A percentile compares a stretch with the other conserved stretches of the same genome.
Evolutionary conservation across 1,284 basidiomycete genomes (phyloP).

Genomic region (Cutaneotrichosporon dermatis): DNA sequence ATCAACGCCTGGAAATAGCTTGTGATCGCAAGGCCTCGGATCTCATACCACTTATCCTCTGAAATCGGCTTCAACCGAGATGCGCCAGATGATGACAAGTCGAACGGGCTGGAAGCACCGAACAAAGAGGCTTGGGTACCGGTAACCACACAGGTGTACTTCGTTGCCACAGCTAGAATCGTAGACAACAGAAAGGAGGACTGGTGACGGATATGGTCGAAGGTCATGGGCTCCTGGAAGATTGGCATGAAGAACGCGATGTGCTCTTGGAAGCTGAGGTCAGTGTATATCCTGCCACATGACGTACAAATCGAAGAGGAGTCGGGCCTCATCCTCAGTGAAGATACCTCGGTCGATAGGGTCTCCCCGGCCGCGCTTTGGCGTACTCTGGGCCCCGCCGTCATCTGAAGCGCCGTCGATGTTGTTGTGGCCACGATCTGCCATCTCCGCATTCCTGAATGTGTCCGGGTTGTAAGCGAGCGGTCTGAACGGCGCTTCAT

Average conservation of each 20-base stretch:
- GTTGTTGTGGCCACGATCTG: too few species aligned
- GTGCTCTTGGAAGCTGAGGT: slow-evolving; percentile 17
- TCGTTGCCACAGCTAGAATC: slow-evolving; percentile 22
- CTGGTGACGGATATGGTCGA: slow-evolving; percentile 18
- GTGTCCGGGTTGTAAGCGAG: slow-evolving; percentile 25
- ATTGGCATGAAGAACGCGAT: slow-evolving; percentile 24
- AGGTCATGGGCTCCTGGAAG: slow-evolving; percentile 21
- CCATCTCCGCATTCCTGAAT: slow-evolving; percentile 18
- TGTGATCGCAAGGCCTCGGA: slow-evolving; percentile 19
- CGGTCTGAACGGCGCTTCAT: slow-evolving; percentile 22
- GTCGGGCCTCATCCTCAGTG: slow-evolving; percentile 11
- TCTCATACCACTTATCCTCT: slow-evolving; percentile 18
- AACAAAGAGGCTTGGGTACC: too few species aligned
- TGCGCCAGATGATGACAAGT: too few species aligned
- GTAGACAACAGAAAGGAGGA: slow-evolving; percentile 23
- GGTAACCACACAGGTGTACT: slow-evolving; percentile 15
- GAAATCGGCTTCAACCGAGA: too few species aligned
- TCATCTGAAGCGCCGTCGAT: slow-evolving; percentile 6
- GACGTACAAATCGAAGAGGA: slow-evolving; percentile 19
- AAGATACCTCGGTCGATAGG: slow-evolving; percentile 23
- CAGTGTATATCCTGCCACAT: background rate
- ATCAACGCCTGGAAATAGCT: slow-evolving; percentile 26
- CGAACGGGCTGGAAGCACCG: too few species aligned
- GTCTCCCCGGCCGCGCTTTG: slow-evolving; percentile 17
- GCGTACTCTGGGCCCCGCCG: slow-evolving; percentile 8